A percentile compares a stretch with the other conserved stretches of the same genome.
Conservation (phyloP, 129 eudicot species). For the Silybum marianum region DNA sequence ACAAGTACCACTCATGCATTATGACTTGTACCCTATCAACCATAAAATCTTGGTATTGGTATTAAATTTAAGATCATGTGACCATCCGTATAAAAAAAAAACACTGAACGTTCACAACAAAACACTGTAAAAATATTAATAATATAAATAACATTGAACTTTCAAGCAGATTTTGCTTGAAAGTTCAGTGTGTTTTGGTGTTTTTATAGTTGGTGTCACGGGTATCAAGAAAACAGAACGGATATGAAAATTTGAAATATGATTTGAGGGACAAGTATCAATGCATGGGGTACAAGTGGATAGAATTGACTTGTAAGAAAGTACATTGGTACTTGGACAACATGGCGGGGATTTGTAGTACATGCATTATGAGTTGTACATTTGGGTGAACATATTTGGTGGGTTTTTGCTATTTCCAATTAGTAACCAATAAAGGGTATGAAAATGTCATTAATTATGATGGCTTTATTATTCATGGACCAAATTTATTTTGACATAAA, state of each 20-base stretch:
- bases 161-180: neutral
- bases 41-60: neutral
- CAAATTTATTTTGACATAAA: conserved; percentile 23
- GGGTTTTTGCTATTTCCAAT: conserved; percentile 28
- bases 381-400: conserved; percentile 34
- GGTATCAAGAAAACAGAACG: neutral
- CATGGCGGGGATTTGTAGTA: conserved; percentile 34
- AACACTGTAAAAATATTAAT: neutral
- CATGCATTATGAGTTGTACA: conserved; percentile 45
- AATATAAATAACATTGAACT: neutral
- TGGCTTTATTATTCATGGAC: conserved; percentile 33
- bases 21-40: conserved; percentile 20
- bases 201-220: neutral
- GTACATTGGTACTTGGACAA: conserved; percentile 32
- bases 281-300: conserved; percentile 35
- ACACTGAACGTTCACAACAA: neutral
- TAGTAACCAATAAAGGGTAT: conserved; percentile 30
- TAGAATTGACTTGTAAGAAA: conserved; percentile 11
- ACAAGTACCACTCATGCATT: conserved; percentile 24
- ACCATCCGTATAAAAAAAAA: neutral
- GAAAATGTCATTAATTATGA: conserved; percentile 36
- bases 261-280: neutral
- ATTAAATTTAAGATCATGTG: neutral
- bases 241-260: conserved; percentile 1
- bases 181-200: neutral